Conservation (phyloP, 169 alveolate genomes). For the Eimeria maxima region DNA sequence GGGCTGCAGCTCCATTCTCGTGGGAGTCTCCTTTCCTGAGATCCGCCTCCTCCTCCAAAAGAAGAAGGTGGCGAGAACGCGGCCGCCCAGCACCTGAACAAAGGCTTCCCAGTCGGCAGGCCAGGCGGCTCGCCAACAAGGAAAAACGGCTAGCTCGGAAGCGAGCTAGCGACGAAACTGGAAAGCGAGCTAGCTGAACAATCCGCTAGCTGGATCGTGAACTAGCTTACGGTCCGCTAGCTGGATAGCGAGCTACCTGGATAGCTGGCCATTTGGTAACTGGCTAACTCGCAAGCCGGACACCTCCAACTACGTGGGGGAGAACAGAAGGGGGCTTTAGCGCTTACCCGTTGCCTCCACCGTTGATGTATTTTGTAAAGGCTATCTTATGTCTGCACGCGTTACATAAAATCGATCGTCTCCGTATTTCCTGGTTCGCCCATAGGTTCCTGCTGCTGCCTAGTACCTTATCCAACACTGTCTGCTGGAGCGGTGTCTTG, state of each 20-base stretch:
- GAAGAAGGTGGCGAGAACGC: conserved; percentile 42
- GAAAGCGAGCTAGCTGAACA: background rate
- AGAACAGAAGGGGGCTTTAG: background rate
- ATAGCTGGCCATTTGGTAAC: background rate
- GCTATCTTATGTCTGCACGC: background rate
- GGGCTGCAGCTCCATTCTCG: conserved; percentile 57
- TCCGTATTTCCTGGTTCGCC: background rate
- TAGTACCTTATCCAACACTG: background rate
- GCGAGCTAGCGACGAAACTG: conserved; percentile 4
- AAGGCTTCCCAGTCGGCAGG: conserved; percentile 50
- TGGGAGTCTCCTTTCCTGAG: conserved; percentile 65
- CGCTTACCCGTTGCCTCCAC: background rate
- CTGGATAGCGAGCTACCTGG: background rate
- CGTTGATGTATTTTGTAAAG: background rate
- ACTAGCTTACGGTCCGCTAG: background rate
- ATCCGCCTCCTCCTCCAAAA: conserved; percentile 26
- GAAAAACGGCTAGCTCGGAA: conserved; percentile 2
- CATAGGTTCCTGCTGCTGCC: background rate
- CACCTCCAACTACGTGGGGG: background rate
- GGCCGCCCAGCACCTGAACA: conserved; percentile 62
- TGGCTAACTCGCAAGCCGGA: background rate
- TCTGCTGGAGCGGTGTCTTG: background rate
- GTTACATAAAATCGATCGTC: background rate
- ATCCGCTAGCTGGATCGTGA: background rate
- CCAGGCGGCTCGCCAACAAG: conserved; percentile 35